These are phyloP conservation scores for Boechera stricta DNA, from an alignment of 345 rosid genomes.

Conservation along the genomic window DNA sequence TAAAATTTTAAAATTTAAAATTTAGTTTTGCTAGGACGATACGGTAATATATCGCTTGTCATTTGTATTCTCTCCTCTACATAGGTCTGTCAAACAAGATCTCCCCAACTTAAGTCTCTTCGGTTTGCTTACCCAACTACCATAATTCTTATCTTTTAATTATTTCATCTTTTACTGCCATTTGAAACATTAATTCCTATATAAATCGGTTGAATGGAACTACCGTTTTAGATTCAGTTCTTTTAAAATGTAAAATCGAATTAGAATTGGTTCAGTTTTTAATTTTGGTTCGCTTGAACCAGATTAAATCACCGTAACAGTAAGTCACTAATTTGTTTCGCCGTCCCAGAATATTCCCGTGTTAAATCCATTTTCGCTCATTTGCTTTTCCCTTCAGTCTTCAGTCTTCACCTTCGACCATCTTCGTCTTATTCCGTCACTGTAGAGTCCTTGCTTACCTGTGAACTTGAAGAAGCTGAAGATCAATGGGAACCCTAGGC, in stretches of 20 bases:
- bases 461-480: slow-evolving; percentile 13
- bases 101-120: too few relatives aligned
- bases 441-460: background rate
- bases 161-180: too few relatives aligned
- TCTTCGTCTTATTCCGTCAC: slow-evolving; percentile 16
- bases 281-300: slow-evolving; percentile 28
- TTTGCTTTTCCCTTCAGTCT: background rate
- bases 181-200: too few relatives aligned
- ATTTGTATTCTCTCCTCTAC: too few relatives aligned
- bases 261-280: background rate
- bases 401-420: background rate
- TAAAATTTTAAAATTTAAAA: too few relatives aligned
- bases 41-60: too few relatives aligned
- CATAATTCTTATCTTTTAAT: too few relatives aligned
- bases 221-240: too few relatives aligned
- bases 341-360: slow-evolving; percentile 1
- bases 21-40: too few relatives aligned
- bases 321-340: background rate
- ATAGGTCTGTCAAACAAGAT: too few relatives aligned
- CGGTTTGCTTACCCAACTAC: too few relatives aligned
- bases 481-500: slow-evolving; percentile 85
- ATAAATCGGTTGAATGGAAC: background rate
- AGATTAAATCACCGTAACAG: slow-evolving; percentile 18
- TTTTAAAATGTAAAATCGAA: background rate
- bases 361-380: background rate